Percentiles rank a stretch among this genome's conserved stretches.
These are phyloP conservation scores for Sugiyamaella grinbergsii DNA, from an alignment of 1,139 yeast species.

Conservation along the genomic window DNA sequence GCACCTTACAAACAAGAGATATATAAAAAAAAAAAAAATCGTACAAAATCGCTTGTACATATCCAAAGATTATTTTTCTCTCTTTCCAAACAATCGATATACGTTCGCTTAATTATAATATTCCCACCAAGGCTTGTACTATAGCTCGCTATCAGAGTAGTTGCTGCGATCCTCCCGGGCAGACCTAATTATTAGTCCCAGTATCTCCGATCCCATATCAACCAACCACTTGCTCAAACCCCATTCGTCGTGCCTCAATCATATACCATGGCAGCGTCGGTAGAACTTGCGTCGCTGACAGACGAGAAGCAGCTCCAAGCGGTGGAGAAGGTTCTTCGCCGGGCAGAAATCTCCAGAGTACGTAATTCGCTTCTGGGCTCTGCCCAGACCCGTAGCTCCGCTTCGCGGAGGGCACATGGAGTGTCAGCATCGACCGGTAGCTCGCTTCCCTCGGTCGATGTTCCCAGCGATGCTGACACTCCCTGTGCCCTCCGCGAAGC, in stretches of 20 bases:
- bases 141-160: no score
- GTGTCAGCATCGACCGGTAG: no score
- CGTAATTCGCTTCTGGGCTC: no score
- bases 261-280: not conserved
- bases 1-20: not conserved
- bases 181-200: no score
- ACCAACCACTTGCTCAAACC: not conserved
- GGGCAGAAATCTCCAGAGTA: constrained; percentile 46
- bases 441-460: no score
- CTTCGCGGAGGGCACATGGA: no score
- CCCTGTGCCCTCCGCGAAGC: not conserved
- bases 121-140: no score
- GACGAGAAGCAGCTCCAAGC: constrained; percentile 34
- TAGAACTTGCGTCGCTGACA: constrained; percentile 15
- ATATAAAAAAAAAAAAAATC: not conserved
- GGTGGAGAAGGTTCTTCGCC: constrained; percentile 43
- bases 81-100: not conserved
- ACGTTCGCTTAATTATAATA: no score
- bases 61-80: not conserved
- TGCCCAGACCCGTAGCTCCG: no score
- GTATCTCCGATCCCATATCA: not conserved
- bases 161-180: no score
- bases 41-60: constrained; percentile 3
- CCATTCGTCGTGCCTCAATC: not conserved
- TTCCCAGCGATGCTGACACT: no score